Percentiles rank a stretch among this genome's conserved stretches.
These are phyloP conservation scores for Gossypium turneri DNA, from an alignment of 345 rosid species.

Conservation along the genomic window DNA sequence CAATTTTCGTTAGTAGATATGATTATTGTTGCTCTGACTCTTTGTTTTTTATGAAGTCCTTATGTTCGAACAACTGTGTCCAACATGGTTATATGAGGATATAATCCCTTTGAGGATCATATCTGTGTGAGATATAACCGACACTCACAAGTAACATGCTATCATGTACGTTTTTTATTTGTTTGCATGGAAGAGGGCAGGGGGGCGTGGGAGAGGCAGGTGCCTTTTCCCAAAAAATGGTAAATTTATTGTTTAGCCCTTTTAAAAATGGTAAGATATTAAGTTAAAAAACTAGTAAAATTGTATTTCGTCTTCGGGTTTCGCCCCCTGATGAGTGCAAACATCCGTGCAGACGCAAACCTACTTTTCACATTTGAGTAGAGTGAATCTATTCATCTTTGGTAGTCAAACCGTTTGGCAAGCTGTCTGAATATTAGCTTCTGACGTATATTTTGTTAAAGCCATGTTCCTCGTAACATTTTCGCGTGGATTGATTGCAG, in stretches of 20 bases:
- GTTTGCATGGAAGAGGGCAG: not conserved
- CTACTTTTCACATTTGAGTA: not conserved
- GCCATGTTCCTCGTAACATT: slow-evolving; percentile 2
- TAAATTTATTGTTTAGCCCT: no score
- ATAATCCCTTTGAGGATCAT: not conserved
- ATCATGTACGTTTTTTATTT: not conserved
- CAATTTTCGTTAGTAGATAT: not conserved
- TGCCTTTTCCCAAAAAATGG: no score
- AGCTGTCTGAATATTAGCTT: not conserved
- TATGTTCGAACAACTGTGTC: not conserved
- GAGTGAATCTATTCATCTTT: not conserved
- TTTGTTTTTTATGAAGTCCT: not conserved
- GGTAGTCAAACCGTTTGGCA: not conserved
- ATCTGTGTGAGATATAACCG: not conserved
- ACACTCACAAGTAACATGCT: not conserved
- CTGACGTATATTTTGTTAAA: not conserved
- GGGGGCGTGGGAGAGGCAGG: no score
- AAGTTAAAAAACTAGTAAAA: no score
- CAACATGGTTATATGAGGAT: not conserved
- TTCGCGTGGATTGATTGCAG: slow-evolving; percentile 15
- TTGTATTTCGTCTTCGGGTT: no score
- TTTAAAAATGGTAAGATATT: no score
- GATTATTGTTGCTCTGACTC: not conserved
- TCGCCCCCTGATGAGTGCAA: not conserved
- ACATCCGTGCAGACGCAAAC: no score